Percentiles rank a stretch among this genome's conserved stretches.
These are phyloP conservation scores for Limtongia smithiae DNA, from an alignment of 805 yeast species.

Conservation along the genomic window DNA sequence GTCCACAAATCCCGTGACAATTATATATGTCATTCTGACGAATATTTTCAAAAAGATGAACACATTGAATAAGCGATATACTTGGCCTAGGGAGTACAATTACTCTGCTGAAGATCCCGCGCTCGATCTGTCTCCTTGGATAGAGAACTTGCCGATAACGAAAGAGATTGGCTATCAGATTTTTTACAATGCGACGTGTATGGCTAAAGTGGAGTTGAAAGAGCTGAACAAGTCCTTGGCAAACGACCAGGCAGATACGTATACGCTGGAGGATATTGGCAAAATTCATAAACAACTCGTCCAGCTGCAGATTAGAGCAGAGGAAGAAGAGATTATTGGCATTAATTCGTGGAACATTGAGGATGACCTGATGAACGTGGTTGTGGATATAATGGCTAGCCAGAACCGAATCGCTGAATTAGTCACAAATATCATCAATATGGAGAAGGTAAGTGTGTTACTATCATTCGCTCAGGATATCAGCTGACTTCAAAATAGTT, in stretches of 20 bases:
- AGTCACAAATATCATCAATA: conserved; percentile 37
- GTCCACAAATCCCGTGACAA: neutral
- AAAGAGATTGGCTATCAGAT: conserved; percentile 9
- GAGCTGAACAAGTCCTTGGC: conserved; percentile 26
- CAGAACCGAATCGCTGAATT: conserved; percentile 40
- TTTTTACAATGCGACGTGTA: conserved; percentile 3
- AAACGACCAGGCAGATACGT: conserved; percentile 27
- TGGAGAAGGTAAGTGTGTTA: conserved; percentile 42
- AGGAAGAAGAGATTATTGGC: too few relatives aligned
- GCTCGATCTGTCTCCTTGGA: conserved; percentile 13
- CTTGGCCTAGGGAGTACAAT: neutral
- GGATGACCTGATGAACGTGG: conserved; percentile 46
- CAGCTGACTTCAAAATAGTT: neutral
- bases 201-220: neutral
- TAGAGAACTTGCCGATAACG: conserved; percentile 1
- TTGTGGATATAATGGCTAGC: conserved; percentile 46
- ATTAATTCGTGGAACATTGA: conserved; percentile 44
- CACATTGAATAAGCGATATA: conserved; percentile 1
- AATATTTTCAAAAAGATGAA: neutral
- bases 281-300: conserved; percentile 48
- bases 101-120: neutral
- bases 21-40: conserved; percentile 3
- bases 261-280: conserved; percentile 53
- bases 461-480: neutral
- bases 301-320: too few relatives aligned